A percentile compares a stretch with the other conserved stretches of the same genome.
phyloP scores from a whole-genome alignment of 768 basidiomycete species.

The Pluteus cervinus region DNA sequence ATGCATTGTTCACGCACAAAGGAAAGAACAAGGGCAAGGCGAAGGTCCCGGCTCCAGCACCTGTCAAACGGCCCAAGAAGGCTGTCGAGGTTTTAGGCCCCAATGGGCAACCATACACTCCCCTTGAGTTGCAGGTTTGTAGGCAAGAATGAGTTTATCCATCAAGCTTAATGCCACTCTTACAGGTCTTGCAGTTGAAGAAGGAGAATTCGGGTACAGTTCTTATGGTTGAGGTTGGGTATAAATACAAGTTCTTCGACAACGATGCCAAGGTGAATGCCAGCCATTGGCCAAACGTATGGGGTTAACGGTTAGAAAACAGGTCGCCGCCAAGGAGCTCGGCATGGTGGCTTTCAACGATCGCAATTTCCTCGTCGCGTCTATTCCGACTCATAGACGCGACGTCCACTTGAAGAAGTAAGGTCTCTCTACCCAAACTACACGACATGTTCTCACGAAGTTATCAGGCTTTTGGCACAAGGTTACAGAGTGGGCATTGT shows the following conservation, averaged over 20 bases:
- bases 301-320: conserved; percentile 5
- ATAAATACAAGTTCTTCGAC: conserved; percentile 79
- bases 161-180: not conserved
- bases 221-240: conserved; percentile 79
- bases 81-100: conserved; percentile 49
- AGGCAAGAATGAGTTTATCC: not conserved
- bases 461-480: conserved; percentile 54
- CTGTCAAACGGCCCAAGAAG: conserved; percentile 25
- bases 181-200: conserved; percentile 53
- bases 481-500: conserved; percentile 84
- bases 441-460: not conserved
- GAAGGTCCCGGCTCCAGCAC: conserved; percentile 17
- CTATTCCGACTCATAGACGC: conserved; percentile 62
- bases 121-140: conserved; percentile 64
- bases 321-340: conserved; percentile 73
- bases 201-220: conserved; percentile 57
- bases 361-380: conserved; percentile 71
- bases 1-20: conserved; percentile 38
- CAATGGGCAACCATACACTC: conserved; percentile 67
- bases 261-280: conserved; percentile 69
- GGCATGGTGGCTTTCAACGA: conserved; percentile 70
- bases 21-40: conserved; percentile 29
- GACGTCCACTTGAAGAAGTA: conserved; percentile 76
- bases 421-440: conserved; percentile 10
- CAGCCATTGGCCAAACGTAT: not conserved